Percentiles rank a stretch among this genome's conserved stretches.
phyloP scores from a whole-genome alignment of 305 asterid genomes.

The Fraxinus dipetala region DNA sequence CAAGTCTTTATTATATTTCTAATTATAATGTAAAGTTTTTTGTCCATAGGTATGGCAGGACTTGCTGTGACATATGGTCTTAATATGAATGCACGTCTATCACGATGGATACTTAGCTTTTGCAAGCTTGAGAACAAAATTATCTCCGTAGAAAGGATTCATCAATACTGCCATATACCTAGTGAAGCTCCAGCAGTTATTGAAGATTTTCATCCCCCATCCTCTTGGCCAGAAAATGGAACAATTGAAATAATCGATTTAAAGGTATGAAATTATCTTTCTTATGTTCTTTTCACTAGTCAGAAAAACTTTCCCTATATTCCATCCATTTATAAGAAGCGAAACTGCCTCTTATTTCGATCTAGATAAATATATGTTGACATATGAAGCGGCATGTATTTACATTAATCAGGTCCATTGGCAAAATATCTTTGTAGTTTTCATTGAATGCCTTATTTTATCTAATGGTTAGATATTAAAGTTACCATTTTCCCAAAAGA shows the following conservation, averaged over 20 bases:
- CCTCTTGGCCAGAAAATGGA: constrained; percentile 91
- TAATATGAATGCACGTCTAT: constrained; percentile 89
- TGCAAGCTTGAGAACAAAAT: constrained; percentile 99
- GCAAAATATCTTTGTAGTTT: neutral
- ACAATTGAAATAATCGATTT: constrained; percentile 68
- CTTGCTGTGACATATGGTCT: constrained; percentile 97
- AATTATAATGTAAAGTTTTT: neutral
- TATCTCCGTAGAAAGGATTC: constrained; percentile 88
- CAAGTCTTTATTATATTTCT: neutral
- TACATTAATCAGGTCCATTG: neutral
- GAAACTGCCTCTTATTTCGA: neutral
- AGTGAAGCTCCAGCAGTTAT: constrained; percentile 86
- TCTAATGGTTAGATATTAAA: neutral
- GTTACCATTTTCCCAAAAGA: neutral
- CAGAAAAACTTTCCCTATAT: neutral
- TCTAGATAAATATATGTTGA: neutral
- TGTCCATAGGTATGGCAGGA: constrained; percentile 86
- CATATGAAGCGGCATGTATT: neutral
- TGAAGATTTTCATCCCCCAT: constrained; percentile 65
- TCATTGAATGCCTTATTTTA: neutral
- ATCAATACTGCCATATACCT: constrained; percentile 88
- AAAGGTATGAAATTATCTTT: constrained; percentile 52
- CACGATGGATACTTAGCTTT: constrained; percentile 97
- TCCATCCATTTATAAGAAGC: neutral
- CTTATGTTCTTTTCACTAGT: neutral